Percentiles rank a stretch among this genome's conserved stretches.
These are phyloP conservation scores for Oryza glaberrima DNA, from an alignment of 176 grass and related monocot genomes.

Conservation along the genomic window DNA sequence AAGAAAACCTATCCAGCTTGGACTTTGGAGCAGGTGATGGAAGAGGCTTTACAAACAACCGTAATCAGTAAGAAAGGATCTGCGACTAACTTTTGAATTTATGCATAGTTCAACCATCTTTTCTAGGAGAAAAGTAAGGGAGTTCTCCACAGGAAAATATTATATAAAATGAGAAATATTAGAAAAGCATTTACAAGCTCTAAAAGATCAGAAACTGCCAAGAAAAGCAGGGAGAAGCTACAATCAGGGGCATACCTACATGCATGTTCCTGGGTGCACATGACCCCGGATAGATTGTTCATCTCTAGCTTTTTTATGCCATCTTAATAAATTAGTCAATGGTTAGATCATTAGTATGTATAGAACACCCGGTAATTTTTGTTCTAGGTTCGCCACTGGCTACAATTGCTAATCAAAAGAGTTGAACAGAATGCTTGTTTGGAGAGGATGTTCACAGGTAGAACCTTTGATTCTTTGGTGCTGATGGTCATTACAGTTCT, in stretches of 20 bases:
- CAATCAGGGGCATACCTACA: too few species aligned
- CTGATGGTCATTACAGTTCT: neutral
- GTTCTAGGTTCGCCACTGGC: neutral
- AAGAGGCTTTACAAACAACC: conserved; percentile 13
- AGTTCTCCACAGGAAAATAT: neutral
- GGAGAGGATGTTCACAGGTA: neutral
- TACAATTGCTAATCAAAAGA: neutral
- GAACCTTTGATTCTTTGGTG: neutral
- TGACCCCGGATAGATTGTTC: too few species aligned
- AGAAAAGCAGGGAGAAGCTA: neutral
- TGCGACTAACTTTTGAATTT: neutral
- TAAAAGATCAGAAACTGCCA: neutral
- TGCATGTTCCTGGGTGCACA: too few species aligned
- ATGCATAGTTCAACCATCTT: neutral
- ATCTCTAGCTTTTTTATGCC: too few species aligned
- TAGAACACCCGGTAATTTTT: too few species aligned
- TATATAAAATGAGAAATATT: neutral
- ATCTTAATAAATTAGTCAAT: too few species aligned
- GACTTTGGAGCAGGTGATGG: neutral
- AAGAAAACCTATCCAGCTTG: conserved; percentile 1
- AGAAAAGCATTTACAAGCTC: neutral
- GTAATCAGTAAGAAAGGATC: neutral
- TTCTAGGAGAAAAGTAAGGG: neutral
- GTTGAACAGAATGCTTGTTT: neutral
- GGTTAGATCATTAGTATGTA: too few species aligned